Percentiles rank a stretch among this genome's conserved stretches.
These are phyloP conservation scores for Eucalyptus albens DNA, from an alignment of 345 rosid genomes.

Conservation along the genomic window DNA sequence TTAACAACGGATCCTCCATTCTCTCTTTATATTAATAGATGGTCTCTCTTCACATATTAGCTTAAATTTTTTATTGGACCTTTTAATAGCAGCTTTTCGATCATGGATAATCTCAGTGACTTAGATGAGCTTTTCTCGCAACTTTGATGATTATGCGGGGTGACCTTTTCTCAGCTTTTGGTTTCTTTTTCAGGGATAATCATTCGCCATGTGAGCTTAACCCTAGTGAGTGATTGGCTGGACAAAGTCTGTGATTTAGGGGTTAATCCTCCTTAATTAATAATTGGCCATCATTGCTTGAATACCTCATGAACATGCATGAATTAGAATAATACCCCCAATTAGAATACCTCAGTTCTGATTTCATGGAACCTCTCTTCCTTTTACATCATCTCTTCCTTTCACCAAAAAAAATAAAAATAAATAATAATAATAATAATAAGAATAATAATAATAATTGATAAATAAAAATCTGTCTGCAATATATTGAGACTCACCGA, in stretches of 20 bases:
- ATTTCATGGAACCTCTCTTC: not conserved
- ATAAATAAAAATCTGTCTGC: not conserved
- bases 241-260: not conserved
- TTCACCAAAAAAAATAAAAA: not conserved
- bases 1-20: fast-evolving
- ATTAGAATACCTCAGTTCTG: not conserved
- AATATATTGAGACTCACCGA: not conserved
- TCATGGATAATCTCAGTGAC: not conserved
- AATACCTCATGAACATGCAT: not conserved
- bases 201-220: not conserved
- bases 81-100: not conserved
- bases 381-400: not conserved
- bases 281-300: not conserved
- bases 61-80: not conserved
- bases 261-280: not conserved
- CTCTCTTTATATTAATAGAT: fast-evolving
- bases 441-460: no score
- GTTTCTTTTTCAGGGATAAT: not conserved
- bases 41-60: fast-evolving
- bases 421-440: no score
- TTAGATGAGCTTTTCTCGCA: not conserved
- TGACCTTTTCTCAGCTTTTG: not conserved
- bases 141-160: not conserved
- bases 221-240: not conserved
- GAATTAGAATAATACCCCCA: not conserved